phyloP scores from a whole-genome alignment of 345 rosid genomes.

The Lepidium aucheri region DNA sequence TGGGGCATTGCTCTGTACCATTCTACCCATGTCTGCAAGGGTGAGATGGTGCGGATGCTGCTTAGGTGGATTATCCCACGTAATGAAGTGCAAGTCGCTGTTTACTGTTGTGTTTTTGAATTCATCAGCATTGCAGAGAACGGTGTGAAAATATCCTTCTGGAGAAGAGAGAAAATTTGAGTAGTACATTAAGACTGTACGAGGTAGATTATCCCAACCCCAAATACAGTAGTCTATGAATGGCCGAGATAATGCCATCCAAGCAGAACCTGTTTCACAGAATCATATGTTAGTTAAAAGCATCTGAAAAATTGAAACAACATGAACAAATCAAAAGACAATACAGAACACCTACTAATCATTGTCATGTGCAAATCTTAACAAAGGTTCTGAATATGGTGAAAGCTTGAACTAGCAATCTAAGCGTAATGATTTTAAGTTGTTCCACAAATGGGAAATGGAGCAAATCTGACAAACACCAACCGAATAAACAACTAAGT shows the following conservation, averaged over 20 bases:
- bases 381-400: background rate
- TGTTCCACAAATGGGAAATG: background rate
- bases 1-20: slow-evolving; percentile 82
- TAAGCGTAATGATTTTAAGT: background rate
- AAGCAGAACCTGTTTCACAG: slow-evolving; percentile 77
- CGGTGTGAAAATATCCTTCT: slow-evolving; percentile 97
- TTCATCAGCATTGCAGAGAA: slow-evolving; percentile 77
- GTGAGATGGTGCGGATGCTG: slow-evolving; percentile 90
- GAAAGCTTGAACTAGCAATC: background rate
- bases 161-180: slow-evolving; percentile 92
- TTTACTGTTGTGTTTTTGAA: slow-evolving; percentile 91
- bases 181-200: slow-evolving; percentile 86
- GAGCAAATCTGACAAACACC: background rate
- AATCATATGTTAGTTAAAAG: background rate
- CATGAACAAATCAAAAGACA: background rate
- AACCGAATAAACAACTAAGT: background rate
- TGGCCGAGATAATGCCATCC: slow-evolving; percentile 95
- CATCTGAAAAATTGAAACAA: background rate
- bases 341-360: background rate
- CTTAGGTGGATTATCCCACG: slow-evolving; percentile 98
- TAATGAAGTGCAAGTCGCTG: slow-evolving; percentile 83
- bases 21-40: slow-evolving; percentile 52
- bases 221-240: slow-evolving; percentile 87
- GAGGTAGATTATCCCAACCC: slow-evolving; percentile 99
- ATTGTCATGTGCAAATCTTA: background rate